Percentiles rank a stretch among this genome's conserved stretches.
These are phyloP conservation scores for Trichoderma pleuroti DNA, from an alignment of 2,329 filamentous ascomycete species.

Conservation along the genomic window DNA sequence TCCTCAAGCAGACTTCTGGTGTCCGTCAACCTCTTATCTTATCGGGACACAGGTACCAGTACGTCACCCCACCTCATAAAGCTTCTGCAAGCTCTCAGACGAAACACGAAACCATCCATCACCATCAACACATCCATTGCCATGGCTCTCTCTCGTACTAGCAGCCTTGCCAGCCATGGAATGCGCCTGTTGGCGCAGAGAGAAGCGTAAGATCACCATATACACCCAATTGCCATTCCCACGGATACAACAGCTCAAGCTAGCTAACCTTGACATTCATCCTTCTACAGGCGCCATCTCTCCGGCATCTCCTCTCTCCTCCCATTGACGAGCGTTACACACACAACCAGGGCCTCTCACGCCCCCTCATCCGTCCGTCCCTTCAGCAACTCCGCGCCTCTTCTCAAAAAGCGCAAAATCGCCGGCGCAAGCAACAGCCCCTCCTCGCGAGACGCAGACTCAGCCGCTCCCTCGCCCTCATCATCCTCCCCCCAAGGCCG, in stretches of 20 bases:
- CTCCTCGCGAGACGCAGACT: slow-evolving; percentile 6
- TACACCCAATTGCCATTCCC: neutral
- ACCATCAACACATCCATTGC: neutral
- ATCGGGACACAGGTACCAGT: neutral
- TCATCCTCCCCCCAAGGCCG: slow-evolving; percentile 23
- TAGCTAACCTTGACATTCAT: neutral
- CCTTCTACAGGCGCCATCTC: neutral
- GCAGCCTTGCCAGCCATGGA: slow-evolving; percentile 21
- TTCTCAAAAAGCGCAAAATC: slow-evolving; percentile 41
- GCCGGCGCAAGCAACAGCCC: slow-evolving; percentile 32
- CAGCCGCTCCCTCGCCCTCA: neutral
- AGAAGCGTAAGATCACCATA: slow-evolving; percentile 23
- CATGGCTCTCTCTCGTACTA: slow-evolving; percentile 10
- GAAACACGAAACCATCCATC: neutral
- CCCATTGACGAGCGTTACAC: neutral
- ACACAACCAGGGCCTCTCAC: neutral
- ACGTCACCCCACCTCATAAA: slow-evolving; percentile 18
- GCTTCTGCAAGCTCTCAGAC: slow-evolving; percentile 8
- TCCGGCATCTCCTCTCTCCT: neutral
- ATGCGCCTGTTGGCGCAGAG: slow-evolving; percentile 26
- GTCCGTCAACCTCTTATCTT: neutral
- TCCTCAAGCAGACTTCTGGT: neutral
- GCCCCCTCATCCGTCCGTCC: slow-evolving; percentile 21
- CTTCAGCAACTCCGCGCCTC: slow-evolving; percentile 30
- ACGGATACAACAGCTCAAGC: neutral